Evolutionary conservation across 352 stramenopile genomes (phyloP).

Genomic region (Globisporangium carolinianum): DNA sequence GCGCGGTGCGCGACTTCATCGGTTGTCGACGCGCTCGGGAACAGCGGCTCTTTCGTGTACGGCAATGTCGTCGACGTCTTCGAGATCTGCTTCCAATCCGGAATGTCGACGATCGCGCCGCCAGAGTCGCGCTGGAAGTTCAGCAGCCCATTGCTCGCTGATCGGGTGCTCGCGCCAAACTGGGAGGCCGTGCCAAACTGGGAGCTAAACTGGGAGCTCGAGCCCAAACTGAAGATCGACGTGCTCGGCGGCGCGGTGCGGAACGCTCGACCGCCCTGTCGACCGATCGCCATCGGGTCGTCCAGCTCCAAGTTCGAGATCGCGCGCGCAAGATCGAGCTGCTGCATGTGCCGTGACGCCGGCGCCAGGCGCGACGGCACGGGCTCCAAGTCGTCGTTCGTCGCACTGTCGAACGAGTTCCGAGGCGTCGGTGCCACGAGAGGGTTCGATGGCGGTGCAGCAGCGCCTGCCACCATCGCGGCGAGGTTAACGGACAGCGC

Average conservation of each 20-base stretch:
- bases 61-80: conserved; percentile 51
- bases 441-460: conserved; percentile 4
- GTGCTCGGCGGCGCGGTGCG: conserved; percentile 40
- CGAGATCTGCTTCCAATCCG: conserved; percentile 52
- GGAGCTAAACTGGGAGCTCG: conserved; percentile 39
- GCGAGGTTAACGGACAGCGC: not conserved
- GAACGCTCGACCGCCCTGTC: conserved; percentile 38
- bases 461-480: not conserved
- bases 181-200: conserved; percentile 31
- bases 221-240: conserved; percentile 69
- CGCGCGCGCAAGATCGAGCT: conserved; percentile 62
- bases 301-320: conserved; percentile 78
- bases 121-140: conserved; percentile 43
- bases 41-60: conserved; percentile 35
- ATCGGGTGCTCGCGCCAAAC: conserved; percentile 37
- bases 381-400: conserved; percentile 14
- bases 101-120: conserved; percentile 38
- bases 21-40: conserved; percentile 8
- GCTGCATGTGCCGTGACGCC: conserved; percentile 70
- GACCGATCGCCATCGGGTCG: conserved; percentile 63
- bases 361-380: conserved; percentile 30
- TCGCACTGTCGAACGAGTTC: conserved; percentile 13
- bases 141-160: conserved; percentile 26
- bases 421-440: conserved; percentile 9
- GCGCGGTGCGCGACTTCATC: conserved; percentile 19